These are phyloP conservation scores for Papiliotrema fonsecae DNA, from an alignment of 1,284 basidiomycete species.

Conservation along the genomic window DNA sequence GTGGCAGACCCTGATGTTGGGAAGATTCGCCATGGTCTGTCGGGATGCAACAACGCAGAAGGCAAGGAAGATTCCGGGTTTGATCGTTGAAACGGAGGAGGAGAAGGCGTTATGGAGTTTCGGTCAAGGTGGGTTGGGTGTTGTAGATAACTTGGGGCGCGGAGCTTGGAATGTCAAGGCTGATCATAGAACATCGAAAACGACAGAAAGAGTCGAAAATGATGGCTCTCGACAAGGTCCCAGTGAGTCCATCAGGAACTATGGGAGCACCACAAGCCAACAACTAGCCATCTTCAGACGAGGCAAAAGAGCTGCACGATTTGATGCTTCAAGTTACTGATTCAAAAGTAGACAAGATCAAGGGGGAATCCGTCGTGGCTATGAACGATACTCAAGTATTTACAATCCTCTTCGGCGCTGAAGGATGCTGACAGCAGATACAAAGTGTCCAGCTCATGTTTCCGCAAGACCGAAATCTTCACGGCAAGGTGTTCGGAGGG, in stretches of 20 bases:
- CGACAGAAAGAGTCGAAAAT: constrained; percentile 55
- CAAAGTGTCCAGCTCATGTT: constrained; percentile 59
- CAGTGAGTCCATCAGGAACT: constrained; percentile 38
- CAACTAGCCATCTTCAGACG: constrained; percentile 58
- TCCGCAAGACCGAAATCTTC: constrained; percentile 76
- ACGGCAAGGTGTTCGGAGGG: constrained; percentile 75
- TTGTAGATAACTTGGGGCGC: not conserved
- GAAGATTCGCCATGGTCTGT: constrained; percentile 77
- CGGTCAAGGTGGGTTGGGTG: constrained; percentile 58
- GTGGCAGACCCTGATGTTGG: constrained; percentile 55
- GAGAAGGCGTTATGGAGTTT: constrained; percentile 61
- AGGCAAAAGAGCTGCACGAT: constrained; percentile 63
- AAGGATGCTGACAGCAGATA: constrained; percentile 9
- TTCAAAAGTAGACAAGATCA: constrained; percentile 18
- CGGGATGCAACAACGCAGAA: constrained; percentile 64
- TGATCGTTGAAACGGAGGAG: constrained; percentile 59
- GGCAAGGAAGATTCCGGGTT: constrained; percentile 61
- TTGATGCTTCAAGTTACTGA: constrained; percentile 58
- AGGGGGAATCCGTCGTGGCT: constrained; percentile 36
- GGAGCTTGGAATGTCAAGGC: not conserved
- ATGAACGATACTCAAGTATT: constrained; percentile 44
- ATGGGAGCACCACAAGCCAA: too few relatives aligned
- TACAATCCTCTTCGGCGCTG: not conserved
- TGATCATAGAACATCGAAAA: constrained; percentile 55
- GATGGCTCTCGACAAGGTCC: constrained; percentile 62